A percentile compares a stretch with the other conserved stretches of the same genome.
phyloP scores from a whole-genome alignment of 306 rosid genomes.

The Ziziphus jujuba region DNA sequence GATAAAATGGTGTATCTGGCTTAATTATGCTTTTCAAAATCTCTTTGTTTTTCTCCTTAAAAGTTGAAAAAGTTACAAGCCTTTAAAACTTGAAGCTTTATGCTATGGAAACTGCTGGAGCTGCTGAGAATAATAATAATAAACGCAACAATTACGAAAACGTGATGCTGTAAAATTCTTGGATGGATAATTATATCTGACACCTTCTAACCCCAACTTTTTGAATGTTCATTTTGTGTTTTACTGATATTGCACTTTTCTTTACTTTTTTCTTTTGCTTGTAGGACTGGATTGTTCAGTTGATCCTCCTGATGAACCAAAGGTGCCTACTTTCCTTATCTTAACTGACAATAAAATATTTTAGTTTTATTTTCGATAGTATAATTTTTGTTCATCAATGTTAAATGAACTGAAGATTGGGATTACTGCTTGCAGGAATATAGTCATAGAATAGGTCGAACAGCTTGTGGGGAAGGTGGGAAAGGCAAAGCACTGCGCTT shows the following conservation, averaged over 20 bases:
- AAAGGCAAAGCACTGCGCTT: slow-evolving; percentile 86
- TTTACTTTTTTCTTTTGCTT: slow-evolving; percentile 21
- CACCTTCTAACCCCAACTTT: not conserved
- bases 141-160: too few relatives aligned
- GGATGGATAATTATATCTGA: not conserved
- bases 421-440: slow-evolving; percentile 64
- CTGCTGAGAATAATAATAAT: not conserved
- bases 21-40: not conserved
- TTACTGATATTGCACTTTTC: not conserved
- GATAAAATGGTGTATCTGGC: too few relatives aligned
- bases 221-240: not conserved
- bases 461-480: slow-evolving; percentile 97
- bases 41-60: not conserved
- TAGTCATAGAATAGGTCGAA: slow-evolving; percentile 96
- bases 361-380: not conserved
- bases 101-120: not conserved
- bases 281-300: slow-evolving; percentile 99
- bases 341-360: not conserved
- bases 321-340: slow-evolving; percentile 43
- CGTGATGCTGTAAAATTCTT: not conserved
- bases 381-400: slow-evolving; percentile 9
- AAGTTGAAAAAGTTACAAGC: not conserved
- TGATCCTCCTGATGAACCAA: slow-evolving; percentile 99
- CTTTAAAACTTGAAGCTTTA: not conserved
- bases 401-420: slow-evolving; percentile 15